A percentile compares a stretch with the other conserved stretches of the same genome.
phyloP scores from a whole-genome alignment of 2,329 filamentous ascomycete genomes.

The Alternaria sp. region DNA sequence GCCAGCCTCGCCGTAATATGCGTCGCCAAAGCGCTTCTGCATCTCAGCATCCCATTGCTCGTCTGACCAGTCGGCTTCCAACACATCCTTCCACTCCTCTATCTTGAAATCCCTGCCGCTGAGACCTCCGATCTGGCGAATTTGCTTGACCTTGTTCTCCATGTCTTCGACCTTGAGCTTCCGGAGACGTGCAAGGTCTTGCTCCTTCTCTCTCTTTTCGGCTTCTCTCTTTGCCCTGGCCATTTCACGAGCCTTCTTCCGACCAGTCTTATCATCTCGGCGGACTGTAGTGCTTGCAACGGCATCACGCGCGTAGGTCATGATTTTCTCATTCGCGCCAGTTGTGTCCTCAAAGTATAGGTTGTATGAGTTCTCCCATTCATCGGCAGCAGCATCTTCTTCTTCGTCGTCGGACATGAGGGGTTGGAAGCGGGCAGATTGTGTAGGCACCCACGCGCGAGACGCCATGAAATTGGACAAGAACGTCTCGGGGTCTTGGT shows the following conservation, averaged over 20 bases:
- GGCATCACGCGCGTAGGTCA: slow-evolving; percentile 88
- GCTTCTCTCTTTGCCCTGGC: slow-evolving; percentile 80
- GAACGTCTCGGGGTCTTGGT: slow-evolving; percentile 89
- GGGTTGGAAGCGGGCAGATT: slow-evolving; percentile 73
- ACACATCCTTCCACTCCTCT: slow-evolving; percentile 82
- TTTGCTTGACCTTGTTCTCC: slow-evolving; percentile 83
- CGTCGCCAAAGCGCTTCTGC: slow-evolving; percentile 84
- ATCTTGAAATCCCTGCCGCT: slow-evolving; percentile 72
- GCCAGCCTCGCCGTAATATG: slow-evolving; percentile 81
- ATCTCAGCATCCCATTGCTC: slow-evolving; percentile 91
- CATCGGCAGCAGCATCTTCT: slow-evolving; percentile 77
- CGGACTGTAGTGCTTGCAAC: slow-evolving; percentile 84
- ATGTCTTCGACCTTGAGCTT: slow-evolving; percentile 92
- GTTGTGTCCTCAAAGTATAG: slow-evolving; percentile 92
- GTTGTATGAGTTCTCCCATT: slow-evolving; percentile 94
- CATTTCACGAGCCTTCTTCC: slow-evolving; percentile 79
- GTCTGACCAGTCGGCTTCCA: slow-evolving; percentile 90
- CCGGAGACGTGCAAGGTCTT: slow-evolving; percentile 82
- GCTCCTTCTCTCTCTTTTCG: slow-evolving; percentile 76
- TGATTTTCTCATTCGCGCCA: slow-evolving; percentile 85
- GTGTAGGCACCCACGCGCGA: slow-evolving; percentile 83
- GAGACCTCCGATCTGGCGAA: slow-evolving; percentile 87
- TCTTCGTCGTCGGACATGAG: slow-evolving; percentile 93
- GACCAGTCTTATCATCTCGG: slow-evolving; percentile 78
- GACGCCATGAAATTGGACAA: slow-evolving; percentile 96